These are phyloP conservation scores for Grifola frondosa DNA, from an alignment of 1,284 basidiomycete genomes.

Conservation along the genomic window DNA sequence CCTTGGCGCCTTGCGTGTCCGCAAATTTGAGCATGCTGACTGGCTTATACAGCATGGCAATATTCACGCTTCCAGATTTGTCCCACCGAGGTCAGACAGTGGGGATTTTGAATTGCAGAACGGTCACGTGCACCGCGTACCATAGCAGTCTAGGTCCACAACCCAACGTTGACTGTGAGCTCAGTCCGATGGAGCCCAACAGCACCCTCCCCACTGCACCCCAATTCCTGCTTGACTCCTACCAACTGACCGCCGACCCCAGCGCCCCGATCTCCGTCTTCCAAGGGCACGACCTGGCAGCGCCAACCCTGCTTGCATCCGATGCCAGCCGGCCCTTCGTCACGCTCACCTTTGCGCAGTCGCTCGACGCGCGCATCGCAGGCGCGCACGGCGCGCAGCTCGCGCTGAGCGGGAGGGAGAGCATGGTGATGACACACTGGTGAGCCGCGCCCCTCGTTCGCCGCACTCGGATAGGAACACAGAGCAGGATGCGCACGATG, in stretches of 20 bases:
- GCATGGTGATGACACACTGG: conserved; percentile 96
- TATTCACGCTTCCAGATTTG: no score
- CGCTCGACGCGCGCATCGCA: conserved; percentile 91
- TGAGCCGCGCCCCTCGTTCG: conserved; percentile 43
- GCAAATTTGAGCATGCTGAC: no score
- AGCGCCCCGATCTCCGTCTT: conserved; percentile 17
- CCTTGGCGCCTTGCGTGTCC: no score
- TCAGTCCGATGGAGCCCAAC: no score
- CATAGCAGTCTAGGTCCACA: no score
- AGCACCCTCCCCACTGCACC: conserved; percentile 13
- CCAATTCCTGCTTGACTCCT: conserved; percentile 20
- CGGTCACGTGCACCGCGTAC: no score
- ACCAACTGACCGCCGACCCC: conserved; percentile 6
- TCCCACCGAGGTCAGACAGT: no score
- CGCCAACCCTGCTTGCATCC: conserved; percentile 14
- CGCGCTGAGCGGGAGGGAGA: conserved; percentile 81
- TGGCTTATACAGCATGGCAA: no score
- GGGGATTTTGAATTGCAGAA: no score
- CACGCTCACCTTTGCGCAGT: conserved; percentile 95
- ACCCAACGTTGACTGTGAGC: no score
- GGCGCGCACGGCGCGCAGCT: conserved; percentile 75
- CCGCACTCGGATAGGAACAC: conserved; percentile 1
- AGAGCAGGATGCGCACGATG: conserved; percentile 75
- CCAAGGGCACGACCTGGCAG: conserved; percentile 10
- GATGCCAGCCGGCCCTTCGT: conserved; percentile 48